These are phyloP conservation scores for Clarireedia hainanense DNA, from an alignment of 2,329 filamentous ascomycete genomes.

Conservation along the genomic window DNA sequence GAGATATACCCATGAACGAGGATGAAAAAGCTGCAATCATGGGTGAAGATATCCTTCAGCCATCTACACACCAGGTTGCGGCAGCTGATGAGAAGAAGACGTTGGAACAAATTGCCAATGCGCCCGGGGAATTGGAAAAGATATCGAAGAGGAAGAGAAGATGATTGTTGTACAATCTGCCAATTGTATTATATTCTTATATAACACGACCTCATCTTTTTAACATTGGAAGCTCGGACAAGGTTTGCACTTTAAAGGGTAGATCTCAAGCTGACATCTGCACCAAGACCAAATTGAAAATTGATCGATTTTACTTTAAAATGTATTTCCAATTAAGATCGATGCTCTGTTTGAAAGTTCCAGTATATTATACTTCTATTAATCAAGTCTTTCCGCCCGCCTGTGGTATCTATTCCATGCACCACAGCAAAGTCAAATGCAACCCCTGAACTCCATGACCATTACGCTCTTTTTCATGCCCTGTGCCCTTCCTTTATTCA, in stretches of 20 bases:
- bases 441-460: not conserved
- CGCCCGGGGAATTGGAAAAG: constrained; percentile 11
- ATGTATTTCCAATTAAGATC: not conserved
- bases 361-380: not conserved
- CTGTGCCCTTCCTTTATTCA: not conserved
- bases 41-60: not conserved
- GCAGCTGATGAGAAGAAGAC: not conserved
- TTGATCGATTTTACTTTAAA: not conserved
- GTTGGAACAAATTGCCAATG: constrained; percentile 15
- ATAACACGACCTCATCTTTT: not conserved
- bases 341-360: not conserved
- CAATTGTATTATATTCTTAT: not conserved
- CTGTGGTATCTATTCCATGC: not conserved
- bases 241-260: too few relatives aligned
- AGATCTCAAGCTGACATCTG: too few relatives aligned
- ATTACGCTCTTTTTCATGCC: not conserved
- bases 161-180: not conserved
- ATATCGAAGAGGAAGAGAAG: constrained; percentile 5
- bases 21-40: constrained; percentile 2
- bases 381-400: not conserved
- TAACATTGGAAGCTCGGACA: too few relatives aligned
- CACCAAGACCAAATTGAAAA: too few relatives aligned
- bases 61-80: not conserved
- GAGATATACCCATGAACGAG: not conserved
- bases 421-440: not conserved